Base-by-base conservation (phyloP, 106 monocot genomes). In the Narthecium ossifragum region DNA sequence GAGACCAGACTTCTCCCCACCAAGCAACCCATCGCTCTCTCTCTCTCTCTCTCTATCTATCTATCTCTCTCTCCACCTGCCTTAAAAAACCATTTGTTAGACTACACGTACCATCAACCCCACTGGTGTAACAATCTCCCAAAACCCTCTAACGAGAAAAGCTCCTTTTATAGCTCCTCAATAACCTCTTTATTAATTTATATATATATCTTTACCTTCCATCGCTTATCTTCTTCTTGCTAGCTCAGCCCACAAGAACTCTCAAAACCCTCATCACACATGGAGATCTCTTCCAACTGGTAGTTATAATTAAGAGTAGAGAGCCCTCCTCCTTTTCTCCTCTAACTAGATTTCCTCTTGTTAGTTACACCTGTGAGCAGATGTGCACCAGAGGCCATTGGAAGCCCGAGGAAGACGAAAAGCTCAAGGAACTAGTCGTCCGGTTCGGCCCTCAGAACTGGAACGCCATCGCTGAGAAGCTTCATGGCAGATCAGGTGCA, bases 401-500 rank as follows among this genome's bases (percentile, higher is more conserved):
- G 73, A 73, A 65, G 32, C 73, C 73, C 31, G 36, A 50, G 24
- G 75, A 69, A 40, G 67, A 75, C 34, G 75, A 68, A 50, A 75
- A 58, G 56, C 75, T 75, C 55, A 75, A 50, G 50, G 75, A 62
- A 15, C 31, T 75, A 50, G 75, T 75, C 3, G 48, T 46, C 55
- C 11, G 26, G 20, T 63, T 62, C 34, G 75, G 75, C 9, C 75
- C 75, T 28, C 68, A 75, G 17, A 75, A 75, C 26, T 75, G 75
- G 75, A 75, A 75, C 31, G 55, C 48, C 8, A 75, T 75, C 28
- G 68, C 75, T 2, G 61, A 75, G 29, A 75, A 68, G 62, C 68
- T 75, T 36, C 75, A 69, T 30, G 75, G 80, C 0, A 74, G 80
- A 80, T 74, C 80, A 70, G 80, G 80, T 80, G 45, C 33, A 60